These are phyloP conservation scores for Globisporangium okanoganense DNA, from an alignment of 352 stramenopile genomes.

Conservation along the genomic window DNA sequence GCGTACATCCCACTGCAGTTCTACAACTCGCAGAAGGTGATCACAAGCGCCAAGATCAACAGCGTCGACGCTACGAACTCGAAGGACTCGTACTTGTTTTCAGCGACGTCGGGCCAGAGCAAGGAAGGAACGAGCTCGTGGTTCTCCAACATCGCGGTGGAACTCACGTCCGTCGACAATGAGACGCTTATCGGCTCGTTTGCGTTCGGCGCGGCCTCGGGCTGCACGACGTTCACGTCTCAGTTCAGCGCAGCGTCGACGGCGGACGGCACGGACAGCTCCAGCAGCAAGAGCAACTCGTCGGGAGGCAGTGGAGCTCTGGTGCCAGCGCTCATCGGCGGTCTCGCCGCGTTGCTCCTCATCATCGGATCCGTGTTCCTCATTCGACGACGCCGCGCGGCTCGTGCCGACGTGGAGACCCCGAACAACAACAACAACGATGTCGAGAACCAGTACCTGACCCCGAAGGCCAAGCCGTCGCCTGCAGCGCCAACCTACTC, in stretches of 20 bases:
- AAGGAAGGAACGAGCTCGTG: constrained; percentile 38
- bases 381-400: constrained; percentile 48
- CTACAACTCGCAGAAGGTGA: constrained; percentile 76
- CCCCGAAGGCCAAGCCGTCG: constrained; percentile 41
- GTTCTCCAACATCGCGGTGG: constrained; percentile 63
- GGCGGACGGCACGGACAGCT: constrained; percentile 33
- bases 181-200: constrained; percentile 58
- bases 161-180: constrained; percentile 46
- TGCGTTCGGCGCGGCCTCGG: constrained; percentile 44
- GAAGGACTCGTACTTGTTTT: constrained; percentile 59
- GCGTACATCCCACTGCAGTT: constrained; percentile 84
- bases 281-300: constrained; percentile 7
- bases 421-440: constrained; percentile 21
- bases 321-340: constrained; percentile 35
- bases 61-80: constrained; percentile 40
- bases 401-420: constrained; percentile 26
- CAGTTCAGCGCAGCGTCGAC: constrained; percentile 69
- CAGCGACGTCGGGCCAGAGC: constrained; percentile 39
- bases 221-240: constrained; percentile 56
- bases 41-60: constrained; percentile 57
- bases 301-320: constrained; percentile 25
- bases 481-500: constrained; percentile 31
- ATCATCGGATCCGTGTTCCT: constrained; percentile 68
- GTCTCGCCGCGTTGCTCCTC: constrained; percentile 46
- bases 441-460: constrained; percentile 57